Conservation (phyloP, 2,329 filamentous ascomycete genomes). For the Coniella vitis region DNA sequence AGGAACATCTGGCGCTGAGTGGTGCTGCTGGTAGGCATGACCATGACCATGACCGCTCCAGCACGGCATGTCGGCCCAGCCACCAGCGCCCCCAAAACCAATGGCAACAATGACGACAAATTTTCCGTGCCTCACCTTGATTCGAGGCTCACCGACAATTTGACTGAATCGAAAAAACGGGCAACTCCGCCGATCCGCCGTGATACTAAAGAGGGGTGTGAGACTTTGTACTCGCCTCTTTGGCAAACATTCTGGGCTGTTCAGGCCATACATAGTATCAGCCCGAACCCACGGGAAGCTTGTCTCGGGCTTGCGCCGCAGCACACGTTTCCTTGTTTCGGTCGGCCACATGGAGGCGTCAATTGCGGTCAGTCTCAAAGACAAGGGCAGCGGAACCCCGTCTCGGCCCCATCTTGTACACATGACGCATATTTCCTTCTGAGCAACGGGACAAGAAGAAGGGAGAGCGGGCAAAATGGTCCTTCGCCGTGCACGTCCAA, state of each 20-base stretch:
- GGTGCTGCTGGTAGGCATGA: too few species aligned
- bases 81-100: slow-evolving; percentile 3
- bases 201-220: slow-evolving; percentile 1
- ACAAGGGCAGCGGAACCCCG: neutral
- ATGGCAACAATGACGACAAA: slow-evolving; percentile 6
- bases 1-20: too few species aligned
- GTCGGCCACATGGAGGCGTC: slow-evolving; percentile 11
- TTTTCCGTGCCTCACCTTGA: slow-evolving; percentile 3
- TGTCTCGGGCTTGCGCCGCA: slow-evolving; percentile 16
- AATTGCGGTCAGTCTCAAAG: slow-evolving; percentile 16
- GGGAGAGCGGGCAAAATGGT: neutral
- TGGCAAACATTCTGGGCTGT: slow-evolving; percentile 8
- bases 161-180: slow-evolving; percentile 7
- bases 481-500: slow-evolving; percentile 6
- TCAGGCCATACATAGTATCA: too few species aligned
- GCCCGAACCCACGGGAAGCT: slow-evolving; percentile 15
- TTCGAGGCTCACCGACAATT: slow-evolving; percentile 16
- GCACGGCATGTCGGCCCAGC: slow-evolving; percentile 9
- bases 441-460: slow-evolving; percentile 4
- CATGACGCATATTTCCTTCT: slow-evolving; percentile 6
- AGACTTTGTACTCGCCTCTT: slow-evolving; percentile 12
- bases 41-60: slow-evolving; percentile 8
- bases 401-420: slow-evolving; percentile 8
- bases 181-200: slow-evolving; percentile 6
- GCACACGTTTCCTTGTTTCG: slow-evolving; percentile 15